These are phyloP conservation scores for Samsoniella hepiali DNA, from an alignment of 2,329 filamentous ascomycete species.

Conservation along the genomic window DNA sequence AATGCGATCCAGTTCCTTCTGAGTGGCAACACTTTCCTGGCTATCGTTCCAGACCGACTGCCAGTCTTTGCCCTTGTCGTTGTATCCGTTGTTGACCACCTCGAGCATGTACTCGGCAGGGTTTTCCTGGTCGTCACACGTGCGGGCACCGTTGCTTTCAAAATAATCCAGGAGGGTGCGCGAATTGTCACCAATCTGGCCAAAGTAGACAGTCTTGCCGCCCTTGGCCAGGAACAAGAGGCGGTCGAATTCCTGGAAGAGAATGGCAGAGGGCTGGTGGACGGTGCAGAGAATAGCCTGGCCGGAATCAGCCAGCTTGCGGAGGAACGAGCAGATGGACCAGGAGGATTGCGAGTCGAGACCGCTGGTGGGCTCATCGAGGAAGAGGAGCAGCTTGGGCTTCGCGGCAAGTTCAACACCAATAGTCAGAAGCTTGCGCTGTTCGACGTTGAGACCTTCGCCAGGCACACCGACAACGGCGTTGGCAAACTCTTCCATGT, in stretches of 20 bases:
- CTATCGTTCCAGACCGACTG: slow-evolving; percentile 61
- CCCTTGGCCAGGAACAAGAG: slow-evolving; percentile 62
- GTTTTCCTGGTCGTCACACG: slow-evolving; percentile 61
- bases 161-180: slow-evolving; percentile 60
- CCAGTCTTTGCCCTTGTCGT: slow-evolving; percentile 55
- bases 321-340: slow-evolving; percentile 60
- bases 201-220: slow-evolving; percentile 67
- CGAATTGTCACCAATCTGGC: slow-evolving; percentile 60
- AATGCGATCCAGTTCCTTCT: slow-evolving; percentile 62
- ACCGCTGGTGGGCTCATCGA: slow-evolving; percentile 60
- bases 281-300: slow-evolving; percentile 55
- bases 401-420: slow-evolving; percentile 58
- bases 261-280: slow-evolving; percentile 51
- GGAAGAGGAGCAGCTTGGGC: slow-evolving; percentile 57
- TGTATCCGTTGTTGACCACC: slow-evolving; percentile 41
- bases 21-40: slow-evolving; percentile 47
- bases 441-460: slow-evolving; percentile 58
- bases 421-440: slow-evolving; percentile 60
- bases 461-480: slow-evolving; percentile 63
- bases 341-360: slow-evolving; percentile 63
- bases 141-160: slow-evolving; percentile 57
- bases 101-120: slow-evolving; percentile 75
- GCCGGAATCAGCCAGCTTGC: slow-evolving; percentile 55
- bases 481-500: slow-evolving; percentile 65
- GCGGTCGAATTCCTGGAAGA: slow-evolving; percentile 57